phyloP scores from a whole-genome alignment of 306 rosid genomes.

The Rosa chinensis region DNA sequence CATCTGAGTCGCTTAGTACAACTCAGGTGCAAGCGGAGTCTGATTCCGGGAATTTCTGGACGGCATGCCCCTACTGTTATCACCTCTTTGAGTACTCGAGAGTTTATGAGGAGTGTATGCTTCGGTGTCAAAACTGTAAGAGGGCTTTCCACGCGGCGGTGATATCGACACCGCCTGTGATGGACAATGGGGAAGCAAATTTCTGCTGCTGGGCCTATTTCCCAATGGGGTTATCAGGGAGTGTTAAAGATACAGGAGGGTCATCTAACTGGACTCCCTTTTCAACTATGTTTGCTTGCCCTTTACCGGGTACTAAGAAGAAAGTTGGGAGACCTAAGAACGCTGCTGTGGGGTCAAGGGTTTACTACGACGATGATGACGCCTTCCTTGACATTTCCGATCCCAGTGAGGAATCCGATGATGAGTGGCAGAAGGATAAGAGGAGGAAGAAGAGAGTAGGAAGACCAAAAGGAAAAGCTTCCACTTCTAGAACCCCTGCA shows the following conservation, averaged over 20 bases:
- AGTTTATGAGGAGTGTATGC: slow-evolving; percentile 69
- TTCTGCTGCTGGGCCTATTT: slow-evolving; percentile 79
- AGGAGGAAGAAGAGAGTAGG: slow-evolving; percentile 32
- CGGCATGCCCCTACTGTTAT: slow-evolving; percentile 92
- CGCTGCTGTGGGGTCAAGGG: slow-evolving; percentile 35
- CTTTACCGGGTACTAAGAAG: slow-evolving; percentile 34
- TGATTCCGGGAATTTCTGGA: slow-evolving; percentile 60
- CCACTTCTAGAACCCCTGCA: slow-evolving; percentile 22
- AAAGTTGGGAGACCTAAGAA: slow-evolving; percentile 14
- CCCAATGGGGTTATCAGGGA: slow-evolving; percentile 60
- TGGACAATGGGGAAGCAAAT: slow-evolving; percentile 29
- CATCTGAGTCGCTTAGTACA: neutral
- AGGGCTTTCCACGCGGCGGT: slow-evolving; percentile 69
- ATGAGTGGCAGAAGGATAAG: slow-evolving; percentile 29
- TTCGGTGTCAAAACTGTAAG: slow-evolving; percentile 77
- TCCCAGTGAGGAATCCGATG: slow-evolving; percentile 61
- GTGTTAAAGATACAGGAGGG: slow-evolving; percentile 35
- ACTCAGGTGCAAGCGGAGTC: neutral
- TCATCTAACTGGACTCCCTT: slow-evolving; percentile 67
- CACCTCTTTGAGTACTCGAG: slow-evolving; percentile 68
- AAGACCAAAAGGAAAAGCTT: slow-evolving; percentile 22
- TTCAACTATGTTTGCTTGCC: slow-evolving; percentile 64
- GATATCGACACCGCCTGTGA: slow-evolving; percentile 58
- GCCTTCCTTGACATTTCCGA: slow-evolving; percentile 47
- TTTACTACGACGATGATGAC: slow-evolving; percentile 46